Percentiles rank a stretch among this genome's conserved stretches.
These are phyloP conservation scores for Globisporangium ultimum DNA, from an alignment of 352 stramenopile species.

Conservation along the genomic window DNA sequence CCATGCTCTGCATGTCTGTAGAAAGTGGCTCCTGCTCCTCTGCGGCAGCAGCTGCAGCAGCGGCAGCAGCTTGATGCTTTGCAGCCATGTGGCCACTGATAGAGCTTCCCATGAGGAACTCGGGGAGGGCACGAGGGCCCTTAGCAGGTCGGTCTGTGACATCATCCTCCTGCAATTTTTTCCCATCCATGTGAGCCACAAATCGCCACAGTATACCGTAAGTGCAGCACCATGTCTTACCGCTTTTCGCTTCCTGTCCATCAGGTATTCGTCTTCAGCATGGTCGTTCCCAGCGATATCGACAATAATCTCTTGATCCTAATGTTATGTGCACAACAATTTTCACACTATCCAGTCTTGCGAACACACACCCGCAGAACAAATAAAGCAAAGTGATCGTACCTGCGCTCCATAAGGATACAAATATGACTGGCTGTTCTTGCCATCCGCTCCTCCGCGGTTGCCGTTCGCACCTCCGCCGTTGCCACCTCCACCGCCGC, in stretches of 20 bases:
- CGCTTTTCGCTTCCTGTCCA: conserved; percentile 64
- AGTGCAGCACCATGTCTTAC: conserved; percentile 14
- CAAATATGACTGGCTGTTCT: conserved; percentile 81
- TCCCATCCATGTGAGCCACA: neutral
- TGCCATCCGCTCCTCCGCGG: conserved; percentile 33
- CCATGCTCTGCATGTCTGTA: conserved; percentile 46
- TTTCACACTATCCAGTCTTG: too few relatives aligned
- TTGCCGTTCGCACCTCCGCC: conserved; percentile 24
- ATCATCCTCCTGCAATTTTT: conserved; percentile 43
- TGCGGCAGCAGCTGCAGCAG: conserved; percentile 16
- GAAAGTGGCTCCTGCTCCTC: conserved; percentile 33
- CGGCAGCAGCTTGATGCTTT: conserved; percentile 49
- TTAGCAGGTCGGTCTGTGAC: conserved; percentile 45
- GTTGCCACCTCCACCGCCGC: conserved; percentile 43
- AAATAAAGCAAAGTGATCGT: neutral
- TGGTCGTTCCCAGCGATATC: conserved; percentile 79
- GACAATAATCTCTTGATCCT: conserved; percentile 85
- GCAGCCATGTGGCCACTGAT: conserved; percentile 86
- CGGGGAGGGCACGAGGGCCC: conserved; percentile 61
- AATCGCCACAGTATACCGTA: neutral
- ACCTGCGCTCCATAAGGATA: conserved; percentile 74
- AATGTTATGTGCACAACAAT: neutral
- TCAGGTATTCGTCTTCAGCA: conserved; percentile 77
- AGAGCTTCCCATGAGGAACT: conserved; percentile 79
- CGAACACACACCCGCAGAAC: neutral